These are phyloP conservation scores for Oenanthe sinensis DNA, from an alignment of 129 eudicot species.

Conservation along the genomic window DNA sequence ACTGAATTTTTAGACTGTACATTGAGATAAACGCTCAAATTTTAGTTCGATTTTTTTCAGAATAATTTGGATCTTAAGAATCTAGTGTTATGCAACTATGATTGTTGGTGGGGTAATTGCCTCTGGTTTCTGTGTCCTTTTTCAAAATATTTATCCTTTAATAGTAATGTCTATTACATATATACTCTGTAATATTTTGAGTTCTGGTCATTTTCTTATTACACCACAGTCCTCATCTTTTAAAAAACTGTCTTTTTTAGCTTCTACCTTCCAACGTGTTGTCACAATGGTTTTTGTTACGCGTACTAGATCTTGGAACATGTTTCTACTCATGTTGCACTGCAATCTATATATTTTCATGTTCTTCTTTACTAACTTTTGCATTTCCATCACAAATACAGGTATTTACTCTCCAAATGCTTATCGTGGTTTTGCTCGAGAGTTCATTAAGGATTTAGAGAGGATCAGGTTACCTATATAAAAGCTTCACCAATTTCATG, in stretches of 20 bases:
- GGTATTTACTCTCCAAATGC: slow-evolving; percentile 99
- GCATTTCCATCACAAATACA: slow-evolving; percentile 17
- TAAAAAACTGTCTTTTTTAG: neutral
- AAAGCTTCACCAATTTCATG: neutral
- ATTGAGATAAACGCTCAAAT: neutral
- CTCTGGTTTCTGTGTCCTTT: neutral
- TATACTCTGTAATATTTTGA: neutral
- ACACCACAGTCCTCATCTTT: neutral
- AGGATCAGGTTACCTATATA: slow-evolving; percentile 52
- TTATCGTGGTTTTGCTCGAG: slow-evolving; percentile 97
- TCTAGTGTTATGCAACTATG: neutral
- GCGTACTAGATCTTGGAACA: neutral
- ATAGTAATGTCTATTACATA: neutral
- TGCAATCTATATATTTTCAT: neutral
- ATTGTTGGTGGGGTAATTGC: neutral
- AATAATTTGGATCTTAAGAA: neutral
- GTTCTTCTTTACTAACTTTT: neutral
- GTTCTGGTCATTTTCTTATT: neutral
- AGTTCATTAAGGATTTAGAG: slow-evolving; percentile 94
- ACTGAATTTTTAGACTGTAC: neutral
- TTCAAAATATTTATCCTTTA: neutral
- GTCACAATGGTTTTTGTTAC: neutral
- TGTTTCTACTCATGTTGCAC: neutral
- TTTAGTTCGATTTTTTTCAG: neutral
- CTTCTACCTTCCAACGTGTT: neutral